Evolutionary conservation across 257 asterid genomes (phyloP).

Genomic region (Sherardia arvensis): DNA sequence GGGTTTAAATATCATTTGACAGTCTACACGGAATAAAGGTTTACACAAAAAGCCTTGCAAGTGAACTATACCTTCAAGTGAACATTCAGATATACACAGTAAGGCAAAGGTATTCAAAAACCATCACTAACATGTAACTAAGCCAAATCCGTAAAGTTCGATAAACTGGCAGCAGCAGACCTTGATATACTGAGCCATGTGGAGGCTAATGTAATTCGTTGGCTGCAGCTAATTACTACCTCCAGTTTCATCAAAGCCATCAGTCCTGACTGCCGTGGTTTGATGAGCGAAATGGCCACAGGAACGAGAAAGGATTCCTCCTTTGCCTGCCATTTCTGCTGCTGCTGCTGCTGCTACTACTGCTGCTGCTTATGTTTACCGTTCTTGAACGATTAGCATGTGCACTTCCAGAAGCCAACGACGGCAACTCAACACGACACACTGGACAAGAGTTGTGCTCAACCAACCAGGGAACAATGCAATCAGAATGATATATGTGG

Average conservation of each 20-base stretch:
- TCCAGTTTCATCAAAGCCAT: constrained; percentile 24
- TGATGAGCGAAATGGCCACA: constrained; percentile 58
- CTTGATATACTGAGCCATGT: constrained; percentile 41
- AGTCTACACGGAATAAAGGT: not conserved
- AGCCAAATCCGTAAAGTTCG: constrained; percentile 1
- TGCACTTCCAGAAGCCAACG: constrained; percentile 23
- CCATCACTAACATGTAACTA: not conserved
- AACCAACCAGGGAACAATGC: constrained; percentile 50
- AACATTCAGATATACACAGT: not conserved
- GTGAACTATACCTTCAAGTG: not conserved
- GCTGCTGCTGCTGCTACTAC: constrained; percentile 24
- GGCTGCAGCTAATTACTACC: constrained; percentile 31
- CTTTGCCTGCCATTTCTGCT: constrained; percentile 41
- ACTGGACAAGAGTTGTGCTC: constrained; percentile 58
- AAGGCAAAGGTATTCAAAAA: not conserved
- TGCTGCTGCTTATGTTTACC: constrained; percentile 19
- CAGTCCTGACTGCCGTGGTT: constrained; percentile 32
- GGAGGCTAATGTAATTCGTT: constrained; percentile 18
- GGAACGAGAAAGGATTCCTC: constrained; percentile 71
- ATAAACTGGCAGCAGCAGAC: constrained; percentile 12
- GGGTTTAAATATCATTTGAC: not conserved
- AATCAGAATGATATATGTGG: constrained; percentile 47
- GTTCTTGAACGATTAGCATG: constrained; percentile 26
- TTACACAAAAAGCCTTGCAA: not conserved
- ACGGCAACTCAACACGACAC: constrained; percentile 43